These are phyloP conservation scores for Leccinellum luteum DNA, from an alignment of 768 basidiomycete genomes.

Conservation along the genomic window DNA sequence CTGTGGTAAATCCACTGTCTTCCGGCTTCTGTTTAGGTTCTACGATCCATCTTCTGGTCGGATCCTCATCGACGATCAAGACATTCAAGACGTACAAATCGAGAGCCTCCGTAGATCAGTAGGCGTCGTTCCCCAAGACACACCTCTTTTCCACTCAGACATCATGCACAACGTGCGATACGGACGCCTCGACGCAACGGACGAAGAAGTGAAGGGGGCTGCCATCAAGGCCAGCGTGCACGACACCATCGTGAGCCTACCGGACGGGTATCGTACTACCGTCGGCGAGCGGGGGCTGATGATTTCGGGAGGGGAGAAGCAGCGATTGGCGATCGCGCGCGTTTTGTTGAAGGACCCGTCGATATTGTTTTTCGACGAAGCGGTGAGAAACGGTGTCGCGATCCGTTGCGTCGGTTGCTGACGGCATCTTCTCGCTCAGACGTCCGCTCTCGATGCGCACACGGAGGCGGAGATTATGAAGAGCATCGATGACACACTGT, in stretches of 20 bases:
- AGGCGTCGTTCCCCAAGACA: constrained; percentile 97
- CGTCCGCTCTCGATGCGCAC: constrained; percentile 91
- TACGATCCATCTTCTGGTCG: constrained; percentile 79
- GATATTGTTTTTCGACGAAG: constrained; percentile 98
- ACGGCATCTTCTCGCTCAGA: constrained; percentile 45
- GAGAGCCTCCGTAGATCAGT: constrained; percentile 70
- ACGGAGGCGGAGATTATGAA: constrained; percentile 95
- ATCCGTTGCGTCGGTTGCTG: constrained; percentile 3
- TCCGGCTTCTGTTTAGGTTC: constrained; percentile 92
- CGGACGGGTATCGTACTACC: constrained; percentile 84
- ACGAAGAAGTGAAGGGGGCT: constrained; percentile 85
- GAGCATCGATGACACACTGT: constrained; percentile 79
- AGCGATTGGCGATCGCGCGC: constrained; percentile 90
- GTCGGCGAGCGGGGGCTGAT: constrained; percentile 97
- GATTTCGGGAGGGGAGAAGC: constrained; percentile 99
- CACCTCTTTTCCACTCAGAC: constrained; percentile 94
- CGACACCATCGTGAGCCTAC: constrained; percentile 71
- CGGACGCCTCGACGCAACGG: constrained; percentile 80
- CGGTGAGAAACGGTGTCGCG: constrained; percentile 52
- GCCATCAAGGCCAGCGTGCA: constrained; percentile 87
- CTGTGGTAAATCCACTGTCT: constrained; percentile 96
- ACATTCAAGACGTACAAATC: constrained; percentile 70
- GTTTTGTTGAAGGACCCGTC: constrained; percentile 92
- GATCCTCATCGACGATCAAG: constrained; percentile 89
- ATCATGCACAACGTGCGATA: constrained; percentile 96